phyloP scores from a whole-genome alignment of 305 asterid genomes.

The Fraxinus dipetala region DNA sequence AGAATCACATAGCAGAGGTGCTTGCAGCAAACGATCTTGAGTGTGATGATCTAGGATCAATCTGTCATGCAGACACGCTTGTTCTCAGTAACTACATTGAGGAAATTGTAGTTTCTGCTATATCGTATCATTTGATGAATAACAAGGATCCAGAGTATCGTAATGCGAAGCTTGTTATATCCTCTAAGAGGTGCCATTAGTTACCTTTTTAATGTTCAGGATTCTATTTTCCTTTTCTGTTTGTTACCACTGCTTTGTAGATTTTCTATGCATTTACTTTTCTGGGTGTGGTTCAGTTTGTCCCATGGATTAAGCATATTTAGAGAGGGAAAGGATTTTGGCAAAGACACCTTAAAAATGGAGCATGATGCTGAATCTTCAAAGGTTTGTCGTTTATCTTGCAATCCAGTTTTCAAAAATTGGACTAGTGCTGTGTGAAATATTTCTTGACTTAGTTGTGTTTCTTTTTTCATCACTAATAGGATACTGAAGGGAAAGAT shows the following conservation, averaged over 20 bases:
- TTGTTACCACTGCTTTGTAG: background rate
- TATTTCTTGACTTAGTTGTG: conserved; percentile 8
- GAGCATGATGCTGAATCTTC: conserved; percentile 69
- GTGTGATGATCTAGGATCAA: conserved; percentile 81
- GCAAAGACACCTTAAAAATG: conserved; percentile 64
- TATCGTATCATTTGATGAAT: conserved; percentile 74
- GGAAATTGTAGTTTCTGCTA: conserved; percentile 85
- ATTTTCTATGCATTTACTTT: conserved; percentile 1
- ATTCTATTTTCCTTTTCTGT: background rate
- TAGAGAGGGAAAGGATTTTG: conserved; percentile 65
- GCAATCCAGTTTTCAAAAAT: conserved; percentile 17
- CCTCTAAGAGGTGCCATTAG: conserved; percentile 63
- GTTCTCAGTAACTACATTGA: conserved; percentile 66
- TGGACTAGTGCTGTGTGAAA: background rate
- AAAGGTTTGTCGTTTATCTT: conserved; percentile 48
- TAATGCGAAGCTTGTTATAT: conserved; percentile 85
- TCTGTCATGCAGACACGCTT: conserved; percentile 69
- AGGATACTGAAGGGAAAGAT: conserved; percentile 47
- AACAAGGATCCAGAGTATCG: conserved; percentile 80
- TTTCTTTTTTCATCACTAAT: conserved; percentile 20
- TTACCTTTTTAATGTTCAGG: background rate
- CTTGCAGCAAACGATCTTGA: conserved; percentile 91
- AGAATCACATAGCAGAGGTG: conserved; percentile 84
- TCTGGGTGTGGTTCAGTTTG: conserved; percentile 52
- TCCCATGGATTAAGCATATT: conserved; percentile 84